Evolutionary conservation across 1,139 yeast species (phyloP).

Genomic region (Candida gigantensis): DNA sequence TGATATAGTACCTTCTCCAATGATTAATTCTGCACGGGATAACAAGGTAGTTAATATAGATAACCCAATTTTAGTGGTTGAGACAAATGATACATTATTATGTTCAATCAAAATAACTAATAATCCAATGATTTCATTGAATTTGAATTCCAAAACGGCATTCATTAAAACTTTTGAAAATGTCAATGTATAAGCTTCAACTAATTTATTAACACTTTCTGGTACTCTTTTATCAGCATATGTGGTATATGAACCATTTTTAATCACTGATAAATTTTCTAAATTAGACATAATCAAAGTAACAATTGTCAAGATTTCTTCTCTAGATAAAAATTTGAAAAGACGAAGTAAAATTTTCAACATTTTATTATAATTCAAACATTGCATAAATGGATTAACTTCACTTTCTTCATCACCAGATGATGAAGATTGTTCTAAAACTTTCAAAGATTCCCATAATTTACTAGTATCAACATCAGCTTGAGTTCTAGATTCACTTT

Average conservation of each 20-base stretch:
- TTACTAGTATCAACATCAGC: constrained; percentile 53
- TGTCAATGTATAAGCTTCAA: constrained; percentile 79
- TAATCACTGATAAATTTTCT: constrained; percentile 76
- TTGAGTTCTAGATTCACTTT: constrained; percentile 76
- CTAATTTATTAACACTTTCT: constrained; percentile 56
- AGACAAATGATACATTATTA: constrained; percentile 69
- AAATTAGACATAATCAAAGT: constrained; percentile 82
- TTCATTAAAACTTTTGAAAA: constrained; percentile 85
- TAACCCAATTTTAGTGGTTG: constrained; percentile 84
- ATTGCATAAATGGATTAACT: constrained; percentile 81
- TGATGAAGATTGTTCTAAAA: constrained; percentile 52
- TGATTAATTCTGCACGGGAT: constrained; percentile 89
- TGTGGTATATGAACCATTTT: constrained; percentile 75
- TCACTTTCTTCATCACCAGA: constrained; percentile 46
- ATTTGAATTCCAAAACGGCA: constrained; percentile 79
- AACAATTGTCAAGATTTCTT: constrained; percentile 76
- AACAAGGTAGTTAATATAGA: constrained; percentile 84
- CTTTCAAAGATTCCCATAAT: constrained; percentile 80
- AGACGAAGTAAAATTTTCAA: constrained; percentile 86
- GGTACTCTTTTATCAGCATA: constrained; percentile 58
- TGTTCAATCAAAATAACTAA: constrained; percentile 72
- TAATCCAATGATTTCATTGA: constrained; percentile 81
- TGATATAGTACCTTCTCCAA: constrained; percentile 71
- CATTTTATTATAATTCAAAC: constrained; percentile 83
- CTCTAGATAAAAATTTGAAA: constrained; percentile 77